A percentile compares a stretch with the other conserved stretches of the same genome.
Conservation (phyloP, 2,329 filamentous ascomycete species). For the Huntiella savannae region DNA sequence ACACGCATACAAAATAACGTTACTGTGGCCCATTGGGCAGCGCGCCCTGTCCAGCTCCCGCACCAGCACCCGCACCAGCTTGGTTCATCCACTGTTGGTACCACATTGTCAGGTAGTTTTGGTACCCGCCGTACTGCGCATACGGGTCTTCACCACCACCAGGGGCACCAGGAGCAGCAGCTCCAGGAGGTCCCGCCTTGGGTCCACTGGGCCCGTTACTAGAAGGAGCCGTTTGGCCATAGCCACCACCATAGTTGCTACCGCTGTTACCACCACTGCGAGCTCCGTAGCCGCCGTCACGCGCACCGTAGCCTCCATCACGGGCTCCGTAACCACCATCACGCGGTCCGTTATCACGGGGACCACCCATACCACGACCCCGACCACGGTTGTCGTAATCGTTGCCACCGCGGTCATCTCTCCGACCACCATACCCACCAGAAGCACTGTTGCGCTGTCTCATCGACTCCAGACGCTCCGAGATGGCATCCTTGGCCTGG, state of each 20-base stretch:
- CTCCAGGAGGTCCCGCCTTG: constrained; percentile 22
- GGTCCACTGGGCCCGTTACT: constrained; percentile 14
- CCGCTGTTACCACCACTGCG: constrained; percentile 8
- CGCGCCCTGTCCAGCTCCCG: constrained; percentile 14
- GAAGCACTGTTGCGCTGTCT: constrained; percentile 3
- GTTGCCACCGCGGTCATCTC: constrained; percentile 6
- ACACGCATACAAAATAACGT: neutral
- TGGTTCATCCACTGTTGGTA: constrained; percentile 45
- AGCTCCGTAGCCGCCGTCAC: constrained; percentile 9
- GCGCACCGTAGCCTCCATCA: constrained; percentile 5
- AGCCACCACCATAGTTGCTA: constrained; percentile 7
- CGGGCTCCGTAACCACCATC: constrained; percentile 10
- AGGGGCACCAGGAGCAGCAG: constrained; percentile 11
- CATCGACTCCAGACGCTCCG: constrained; percentile 69
- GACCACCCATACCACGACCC: neutral
- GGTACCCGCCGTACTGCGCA: constrained; percentile 65
- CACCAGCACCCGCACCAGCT: constrained; percentile 22
- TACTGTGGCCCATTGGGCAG: constrained; percentile 12
- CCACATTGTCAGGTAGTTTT: constrained; percentile 64
- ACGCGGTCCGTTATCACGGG: constrained; percentile 7
- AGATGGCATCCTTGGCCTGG: constrained; percentile 65
- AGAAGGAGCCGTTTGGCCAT: constrained; percentile 1
- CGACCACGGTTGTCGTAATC: constrained; percentile 5
- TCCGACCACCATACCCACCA: constrained; percentile 4
- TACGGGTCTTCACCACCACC: constrained; percentile 46